Evolutionary conservation across 441 rosid genomes (phyloP), one percentile per base, ranked within the genome.

Genomic region (Bruguiera hainesii): DNA sequence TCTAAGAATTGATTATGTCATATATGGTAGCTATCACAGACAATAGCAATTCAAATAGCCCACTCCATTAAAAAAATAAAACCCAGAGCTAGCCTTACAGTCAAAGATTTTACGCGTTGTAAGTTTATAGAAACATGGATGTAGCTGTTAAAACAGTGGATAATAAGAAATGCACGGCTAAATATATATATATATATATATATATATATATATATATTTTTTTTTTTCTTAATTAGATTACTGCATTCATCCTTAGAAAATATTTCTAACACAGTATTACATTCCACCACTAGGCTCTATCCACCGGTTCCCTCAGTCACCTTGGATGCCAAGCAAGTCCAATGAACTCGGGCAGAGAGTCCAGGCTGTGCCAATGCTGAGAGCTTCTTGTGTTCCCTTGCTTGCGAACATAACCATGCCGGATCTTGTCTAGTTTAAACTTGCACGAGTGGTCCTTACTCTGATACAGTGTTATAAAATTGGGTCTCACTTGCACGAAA

Each of bases 301-400:
- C 25, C 13, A 7, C 9, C 57, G 65, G 29, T 49, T 53, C 74
- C 52, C 49, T 55, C 26, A 7, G 61, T 50, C 33, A 33, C 75
- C 69, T 69, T 33, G 69, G 76, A 67, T 67, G 71, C 76, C 63
- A 19, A 57, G 37, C 10, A 55, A 55, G 20, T 15, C 66, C 74
- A 29, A 65, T 23, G 56, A 68, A 61, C 42, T 62, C 50, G 65
- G 48, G 61, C 59, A 65, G 28, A 20, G 64, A 28, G 48, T 61
- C 69, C 73, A 74, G 76, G 56, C 75, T 61, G 76, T 71, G 60
- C 59, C 33, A 59, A 6, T 49, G 53, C 62, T 48, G 18, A 42
- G 53, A 72, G 4, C 39, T 35, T n/a, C 74, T 19, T 49, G 60
- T 73, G 78, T 71, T 76, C 66, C 74, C 73, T 37, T 64, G 3